Evolutionary conservation across 1,284 basidiomycete species (phyloP).

Genomic region (Cerioporus squamosus): DNA sequence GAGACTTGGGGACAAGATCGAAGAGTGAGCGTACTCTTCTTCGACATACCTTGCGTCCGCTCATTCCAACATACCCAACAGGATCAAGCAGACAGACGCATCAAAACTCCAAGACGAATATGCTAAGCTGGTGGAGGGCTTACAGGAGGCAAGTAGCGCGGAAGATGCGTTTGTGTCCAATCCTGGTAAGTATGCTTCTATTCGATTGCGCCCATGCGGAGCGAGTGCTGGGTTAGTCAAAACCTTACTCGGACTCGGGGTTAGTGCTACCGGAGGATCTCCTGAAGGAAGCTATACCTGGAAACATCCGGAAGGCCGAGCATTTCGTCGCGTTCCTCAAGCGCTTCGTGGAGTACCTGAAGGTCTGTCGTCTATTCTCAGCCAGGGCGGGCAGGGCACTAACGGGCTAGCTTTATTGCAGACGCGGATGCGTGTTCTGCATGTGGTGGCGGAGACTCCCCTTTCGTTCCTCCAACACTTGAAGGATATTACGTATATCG

Average conservation of each 20-base stretch:
- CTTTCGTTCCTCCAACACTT: constrained; percentile 98
- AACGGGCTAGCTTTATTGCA: constrained; percentile 36
- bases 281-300: constrained; percentile 93
- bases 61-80: constrained; percentile 36
- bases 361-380: constrained; percentile 53
- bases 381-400: constrained; percentile 5
- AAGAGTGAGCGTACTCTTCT: constrained; percentile 65
- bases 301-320: constrained; percentile 98
- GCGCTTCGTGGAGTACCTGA: constrained; percentile 98
- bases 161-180: constrained; percentile 91
- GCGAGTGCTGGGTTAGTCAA: not conserved
- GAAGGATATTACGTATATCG: constrained; percentile 99
- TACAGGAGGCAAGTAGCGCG: constrained; percentile 78
- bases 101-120: constrained; percentile 97
- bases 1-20: constrained; percentile 90
- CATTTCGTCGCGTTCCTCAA: constrained; percentile 99
- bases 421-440: constrained; percentile 98
- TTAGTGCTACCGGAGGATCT: constrained; percentile 93
- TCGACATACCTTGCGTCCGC: not conserved
- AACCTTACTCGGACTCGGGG: constrained; percentile 10
- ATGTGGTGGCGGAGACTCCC: constrained; percentile 99
- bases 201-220: constrained; percentile 2
- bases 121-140: constrained; percentile 92
- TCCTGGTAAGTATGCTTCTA: constrained; percentile 67
- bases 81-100: constrained; percentile 94